These are phyloP conservation scores for Smittium mucronatum DNA, from an alignment of 371 early-diverging fungal species.

Conservation along the genomic window DNA sequence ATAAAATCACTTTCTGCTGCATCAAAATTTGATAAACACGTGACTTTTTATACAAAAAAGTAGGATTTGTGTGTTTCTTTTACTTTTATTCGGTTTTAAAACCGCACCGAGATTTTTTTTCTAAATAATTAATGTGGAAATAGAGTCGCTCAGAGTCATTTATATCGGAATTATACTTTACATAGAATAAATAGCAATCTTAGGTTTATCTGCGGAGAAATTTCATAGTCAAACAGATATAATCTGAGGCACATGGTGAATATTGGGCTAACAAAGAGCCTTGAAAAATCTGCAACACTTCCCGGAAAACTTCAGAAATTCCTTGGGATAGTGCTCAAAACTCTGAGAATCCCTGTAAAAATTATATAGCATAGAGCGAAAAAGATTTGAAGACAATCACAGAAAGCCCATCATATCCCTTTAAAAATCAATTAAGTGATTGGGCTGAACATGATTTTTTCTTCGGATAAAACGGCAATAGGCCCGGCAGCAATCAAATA, in stretches of 20 bases:
- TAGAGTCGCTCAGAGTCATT: constrained; percentile 23
- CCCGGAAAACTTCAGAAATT: constrained; percentile 30
- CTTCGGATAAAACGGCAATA: constrained; percentile 6
- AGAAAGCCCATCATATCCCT: not conserved
- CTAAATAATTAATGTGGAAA: constrained; percentile 27
- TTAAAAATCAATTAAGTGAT: not conserved
- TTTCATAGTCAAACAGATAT: constrained; percentile 16
- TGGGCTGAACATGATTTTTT: constrained; percentile 10
- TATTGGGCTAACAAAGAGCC: constrained; percentile 18
- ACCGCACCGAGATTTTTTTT: constrained; percentile 36
- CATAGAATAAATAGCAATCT: constrained; percentile 28
- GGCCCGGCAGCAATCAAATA: not conserved
- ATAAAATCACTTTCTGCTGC: constrained; percentile 28
- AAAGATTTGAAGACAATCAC: not conserved
- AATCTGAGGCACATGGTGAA: not conserved
- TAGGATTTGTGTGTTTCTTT: constrained; percentile 34
- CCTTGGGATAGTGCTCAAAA: constrained; percentile 30
- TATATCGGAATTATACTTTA: constrained; percentile 30
- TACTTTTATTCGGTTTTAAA: constrained; percentile 35
- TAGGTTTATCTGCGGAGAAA: constrained; percentile 14
- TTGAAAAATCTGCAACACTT: constrained; percentile 19
- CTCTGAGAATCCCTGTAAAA: constrained; percentile 2
- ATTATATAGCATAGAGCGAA: not conserved
- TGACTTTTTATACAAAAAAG: constrained; percentile 29
- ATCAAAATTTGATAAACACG: not conserved